These are phyloP conservation scores for Eutrema salsugineum DNA, from an alignment of 441 rosid species.

Conservation along the genomic window DNA sequence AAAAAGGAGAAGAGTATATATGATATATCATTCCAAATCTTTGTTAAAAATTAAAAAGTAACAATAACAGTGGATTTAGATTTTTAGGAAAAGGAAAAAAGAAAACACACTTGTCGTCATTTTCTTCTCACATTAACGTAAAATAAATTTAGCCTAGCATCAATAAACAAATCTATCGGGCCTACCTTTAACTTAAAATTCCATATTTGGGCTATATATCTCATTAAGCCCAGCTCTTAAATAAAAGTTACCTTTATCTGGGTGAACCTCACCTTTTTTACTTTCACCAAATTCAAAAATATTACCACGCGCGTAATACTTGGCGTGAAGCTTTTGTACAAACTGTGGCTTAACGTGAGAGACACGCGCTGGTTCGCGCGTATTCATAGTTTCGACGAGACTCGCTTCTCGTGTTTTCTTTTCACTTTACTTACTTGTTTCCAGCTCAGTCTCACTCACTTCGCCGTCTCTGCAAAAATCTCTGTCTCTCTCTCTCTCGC, in stretches of 20 bases:
- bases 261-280: background rate
- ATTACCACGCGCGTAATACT: background rate
- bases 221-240: background rate
- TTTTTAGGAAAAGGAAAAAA: too few species aligned
- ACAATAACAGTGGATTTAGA: too few species aligned
- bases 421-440: conserved; percentile 7
- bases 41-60: too few species aligned
- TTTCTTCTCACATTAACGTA: too few species aligned
- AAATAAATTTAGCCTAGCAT: background rate
- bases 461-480: conserved; percentile 3
- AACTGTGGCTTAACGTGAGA: background rate
- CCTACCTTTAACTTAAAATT: background rate
- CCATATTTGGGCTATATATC: background rate
- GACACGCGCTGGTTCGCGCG: background rate
- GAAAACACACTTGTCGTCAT: too few species aligned
- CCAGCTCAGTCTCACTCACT: conserved; percentile 11
- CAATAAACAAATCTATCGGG: background rate
- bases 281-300: background rate
- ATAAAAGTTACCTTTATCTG: background rate
- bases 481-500: background rate
- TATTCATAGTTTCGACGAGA: background rate
- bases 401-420: background rate
- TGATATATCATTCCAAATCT: too few species aligned
- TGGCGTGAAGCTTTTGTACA: background rate
- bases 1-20: too few species aligned